phyloP scores from a whole-genome alignment of 306 rosid genomes.

The Vicia villosa region DNA sequence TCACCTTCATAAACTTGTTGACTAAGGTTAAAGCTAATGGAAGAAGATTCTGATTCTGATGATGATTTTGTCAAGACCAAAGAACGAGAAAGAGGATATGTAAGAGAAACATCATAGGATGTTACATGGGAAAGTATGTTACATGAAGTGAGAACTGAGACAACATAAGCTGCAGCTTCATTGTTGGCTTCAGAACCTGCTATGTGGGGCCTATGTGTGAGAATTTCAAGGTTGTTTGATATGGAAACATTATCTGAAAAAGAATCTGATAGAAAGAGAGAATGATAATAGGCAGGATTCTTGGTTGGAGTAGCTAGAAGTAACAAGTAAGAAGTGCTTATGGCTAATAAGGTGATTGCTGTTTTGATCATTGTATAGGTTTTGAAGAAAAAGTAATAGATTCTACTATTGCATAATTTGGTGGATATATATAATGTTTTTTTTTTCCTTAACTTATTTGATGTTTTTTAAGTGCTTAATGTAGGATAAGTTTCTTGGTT shows the following conservation, averaged over 20 bases:
- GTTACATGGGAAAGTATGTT: conserved; percentile 49
- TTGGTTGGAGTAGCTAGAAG: conserved; percentile 42
- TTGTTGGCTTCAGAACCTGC: conserved; percentile 69
- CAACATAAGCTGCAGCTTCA: conserved; percentile 60
- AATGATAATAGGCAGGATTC: conserved; percentile 56
- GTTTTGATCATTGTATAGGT: conserved; percentile 34
- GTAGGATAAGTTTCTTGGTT: background rate
- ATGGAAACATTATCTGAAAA: conserved; percentile 56
- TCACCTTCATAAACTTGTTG: conserved; percentile 55
- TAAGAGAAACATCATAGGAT: conserved; percentile 51
- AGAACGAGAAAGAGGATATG: conserved; percentile 58
- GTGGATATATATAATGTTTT: background rate
- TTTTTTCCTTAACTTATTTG: too few species aligned
- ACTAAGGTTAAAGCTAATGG: conserved; percentile 38
- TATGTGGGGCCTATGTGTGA: conserved; percentile 65
- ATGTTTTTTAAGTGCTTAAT: too few species aligned
- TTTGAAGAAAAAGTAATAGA: background rate
- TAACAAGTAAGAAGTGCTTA: conserved; percentile 43
- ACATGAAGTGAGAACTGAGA: conserved; percentile 46
- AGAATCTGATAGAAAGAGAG: conserved; percentile 59
- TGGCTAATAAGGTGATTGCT: conserved; percentile 39
- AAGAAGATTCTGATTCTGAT: conserved; percentile 41
- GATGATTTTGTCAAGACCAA: conserved; percentile 45
- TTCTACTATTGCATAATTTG: background rate
- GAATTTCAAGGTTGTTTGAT: conserved; percentile 50